A percentile compares a stretch with the other conserved stretches of the same genome.
phyloP scores from a whole-genome alignment of 2,329 filamentous ascomycete genomes.

The Aspergillus novofumigatus region DNA sequence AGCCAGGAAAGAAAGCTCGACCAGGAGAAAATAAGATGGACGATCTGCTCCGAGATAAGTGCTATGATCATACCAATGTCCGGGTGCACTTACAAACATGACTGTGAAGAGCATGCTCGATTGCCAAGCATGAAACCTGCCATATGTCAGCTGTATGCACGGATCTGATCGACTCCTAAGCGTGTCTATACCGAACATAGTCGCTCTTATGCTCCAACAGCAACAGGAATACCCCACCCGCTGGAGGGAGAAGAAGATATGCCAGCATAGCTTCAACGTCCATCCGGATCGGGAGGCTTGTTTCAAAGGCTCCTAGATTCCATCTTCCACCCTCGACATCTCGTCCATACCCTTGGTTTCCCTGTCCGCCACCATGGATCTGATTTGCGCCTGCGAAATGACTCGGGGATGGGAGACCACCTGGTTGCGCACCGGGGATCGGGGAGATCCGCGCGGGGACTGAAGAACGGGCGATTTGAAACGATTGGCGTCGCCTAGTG shows the following conservation, averaged over 20 bases:
- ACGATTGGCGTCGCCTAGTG: conserved; percentile 44
- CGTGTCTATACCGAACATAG: conserved; percentile 70
- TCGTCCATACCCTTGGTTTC: conserved; percentile 37
- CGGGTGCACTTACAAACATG: conserved; percentile 46
- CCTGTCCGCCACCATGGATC: conserved; percentile 27
- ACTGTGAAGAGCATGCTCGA: conserved; percentile 76
- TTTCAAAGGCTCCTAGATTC: conserved; percentile 77
- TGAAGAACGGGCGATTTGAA: conserved; percentile 52
- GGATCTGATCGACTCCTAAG: not conserved
- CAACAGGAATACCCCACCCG: conserved; percentile 78
- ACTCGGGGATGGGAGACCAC: conserved; percentile 37
- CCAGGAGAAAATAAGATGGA: conserved; percentile 86
- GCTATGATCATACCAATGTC: not conserved
- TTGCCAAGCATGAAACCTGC: conserved; percentile 95
- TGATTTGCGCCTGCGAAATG: conserved; percentile 33
- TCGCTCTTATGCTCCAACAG: conserved; percentile 92
- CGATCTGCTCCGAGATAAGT: conserved; percentile 51
- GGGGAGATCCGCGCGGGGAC: conserved; percentile 51
- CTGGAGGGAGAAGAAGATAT: conserved; percentile 78
- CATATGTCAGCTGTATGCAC: conserved; percentile 3
- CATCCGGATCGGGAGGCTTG: conserved; percentile 77
- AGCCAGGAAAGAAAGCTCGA: conserved; percentile 79
- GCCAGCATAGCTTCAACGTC: conserved; percentile 89
- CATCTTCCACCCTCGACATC: conserved; percentile 53
- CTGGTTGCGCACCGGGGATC: conserved; percentile 41